phyloP scores from a whole-genome alignment of 441 rosid genomes.

The Corymbia calophylla region DNA sequence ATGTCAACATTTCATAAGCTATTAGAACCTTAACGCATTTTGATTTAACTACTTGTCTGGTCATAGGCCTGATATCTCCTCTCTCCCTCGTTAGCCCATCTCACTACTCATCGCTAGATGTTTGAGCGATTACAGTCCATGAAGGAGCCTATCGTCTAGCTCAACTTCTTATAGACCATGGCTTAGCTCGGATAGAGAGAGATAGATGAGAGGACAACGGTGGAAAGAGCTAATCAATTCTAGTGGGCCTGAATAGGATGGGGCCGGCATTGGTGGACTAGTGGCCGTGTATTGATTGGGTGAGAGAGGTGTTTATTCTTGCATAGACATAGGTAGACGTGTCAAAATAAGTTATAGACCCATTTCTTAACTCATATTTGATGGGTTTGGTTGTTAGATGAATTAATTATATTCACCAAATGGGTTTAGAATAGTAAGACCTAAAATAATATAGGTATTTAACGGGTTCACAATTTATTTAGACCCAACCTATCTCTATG shows the following conservation, averaged over 20 bases:
- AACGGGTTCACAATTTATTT: neutral
- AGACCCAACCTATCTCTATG: neutral
- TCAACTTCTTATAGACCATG: too few species aligned
- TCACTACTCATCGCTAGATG: neutral
- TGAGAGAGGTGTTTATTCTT: neutral
- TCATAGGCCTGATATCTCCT: neutral
- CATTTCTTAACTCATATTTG: too few species aligned
- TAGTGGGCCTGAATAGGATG: neutral
- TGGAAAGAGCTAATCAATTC: neutral
- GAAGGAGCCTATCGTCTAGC: neutral
- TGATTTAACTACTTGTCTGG: neutral
- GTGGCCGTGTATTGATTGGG: too few species aligned
- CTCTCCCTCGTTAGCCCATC: neutral
- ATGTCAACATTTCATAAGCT: neutral
- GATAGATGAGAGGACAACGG: neutral
- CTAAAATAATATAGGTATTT: rapidly evolving
- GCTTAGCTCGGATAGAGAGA: neutral
- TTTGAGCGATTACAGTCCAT: neutral
- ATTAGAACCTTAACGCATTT: neutral
- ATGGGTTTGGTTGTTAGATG: rapidly evolving
- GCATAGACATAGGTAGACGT: neutral
- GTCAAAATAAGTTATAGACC: too few species aligned
- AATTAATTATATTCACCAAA: too few species aligned
- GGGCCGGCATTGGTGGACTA: too few species aligned
- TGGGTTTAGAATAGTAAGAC: neutral